phyloP scores from a whole-genome alignment of 441 rosid genomes.

The Pelargonium hybrid region DNA sequence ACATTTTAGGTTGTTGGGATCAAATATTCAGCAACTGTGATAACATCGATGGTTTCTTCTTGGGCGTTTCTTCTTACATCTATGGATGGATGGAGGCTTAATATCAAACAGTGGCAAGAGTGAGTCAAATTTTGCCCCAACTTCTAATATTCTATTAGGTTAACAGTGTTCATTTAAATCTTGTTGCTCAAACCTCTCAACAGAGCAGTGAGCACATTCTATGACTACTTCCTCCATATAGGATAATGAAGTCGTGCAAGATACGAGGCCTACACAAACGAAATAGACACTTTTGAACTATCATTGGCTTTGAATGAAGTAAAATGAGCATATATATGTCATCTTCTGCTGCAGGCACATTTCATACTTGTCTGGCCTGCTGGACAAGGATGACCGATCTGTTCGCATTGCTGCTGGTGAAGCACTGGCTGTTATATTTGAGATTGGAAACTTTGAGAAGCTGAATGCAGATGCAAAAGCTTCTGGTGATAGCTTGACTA shows the following conservation, averaged over 20 bases:
- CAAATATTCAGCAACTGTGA: conserved; percentile 46
- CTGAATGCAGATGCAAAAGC: conserved; percentile 39
- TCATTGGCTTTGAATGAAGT: too few species aligned
- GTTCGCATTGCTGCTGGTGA: conserved; percentile 94
- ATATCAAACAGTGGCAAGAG: conserved; percentile 76
- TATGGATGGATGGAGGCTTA: conserved; percentile 40
- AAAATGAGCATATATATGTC: neutral
- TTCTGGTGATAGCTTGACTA: conserved; percentile 31
- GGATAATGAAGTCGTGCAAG: neutral
- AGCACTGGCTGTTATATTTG: conserved; percentile 76
- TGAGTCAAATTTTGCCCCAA: conserved; percentile 24
- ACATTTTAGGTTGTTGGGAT: conserved; percentile 51
- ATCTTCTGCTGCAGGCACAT: conserved; percentile 46
- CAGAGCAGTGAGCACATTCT: neutral
- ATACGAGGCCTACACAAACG: too few species aligned
- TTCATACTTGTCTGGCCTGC: conserved; percentile 54
- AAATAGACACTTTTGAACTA: too few species aligned
- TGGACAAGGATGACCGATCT: conserved; percentile 79
- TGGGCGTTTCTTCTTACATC: conserved; percentile 89
- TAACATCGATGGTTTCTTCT: conserved; percentile 69
- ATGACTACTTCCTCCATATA: neutral
- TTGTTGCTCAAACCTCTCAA: neutral
- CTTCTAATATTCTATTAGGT: neutral
- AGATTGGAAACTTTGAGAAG: conserved; percentile 59
- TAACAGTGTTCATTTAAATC: neutral